These are phyloP conservation scores for Xylaria bambusicola DNA, from an alignment of 495 filamentous ascomycete genomes.

Conservation along the genomic window DNA sequence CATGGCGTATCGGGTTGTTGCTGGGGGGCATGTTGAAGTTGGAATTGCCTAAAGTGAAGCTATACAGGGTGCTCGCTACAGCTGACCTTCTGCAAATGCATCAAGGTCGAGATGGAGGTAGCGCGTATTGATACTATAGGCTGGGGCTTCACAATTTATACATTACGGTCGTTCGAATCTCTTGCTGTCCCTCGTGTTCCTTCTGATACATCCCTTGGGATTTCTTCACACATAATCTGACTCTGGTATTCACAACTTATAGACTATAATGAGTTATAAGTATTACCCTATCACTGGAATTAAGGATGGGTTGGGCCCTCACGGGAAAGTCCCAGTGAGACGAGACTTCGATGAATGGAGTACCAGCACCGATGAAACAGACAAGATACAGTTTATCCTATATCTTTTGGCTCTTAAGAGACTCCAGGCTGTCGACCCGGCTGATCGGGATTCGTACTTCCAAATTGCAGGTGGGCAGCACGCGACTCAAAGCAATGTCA, in stretches of 20 bases:
- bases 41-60: conserved; percentile 1
- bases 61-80: background rate
- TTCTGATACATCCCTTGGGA: too few relatives aligned
- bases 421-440: conserved; percentile 14
- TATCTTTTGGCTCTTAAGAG: conserved; percentile 14
- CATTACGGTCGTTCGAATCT: too few relatives aligned
- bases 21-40: conserved; percentile 5
- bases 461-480: conserved; percentile 34
- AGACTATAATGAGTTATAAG: background rate
- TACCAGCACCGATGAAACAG: background rate
- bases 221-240: too few relatives aligned
- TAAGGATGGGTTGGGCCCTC: conserved; percentile 4
- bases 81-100: background rate
- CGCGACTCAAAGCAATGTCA: background rate
- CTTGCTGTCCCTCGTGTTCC: too few relatives aligned
- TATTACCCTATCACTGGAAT: conserved; percentile 13
- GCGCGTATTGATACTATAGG: background rate
- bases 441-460: conserved; percentile 33
- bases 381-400: conserved; percentile 14
- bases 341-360: conserved; percentile 13
- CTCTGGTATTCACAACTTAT: background rate
- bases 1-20: background rate
- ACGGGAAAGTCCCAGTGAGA: conserved; percentile 2
- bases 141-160: background rate
- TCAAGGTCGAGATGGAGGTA: background rate